A percentile compares a stretch with the other conserved stretches of the same genome.
Evolutionary conservation across 169 alveolate genomes (phyloP).

Genomic region (Eimeria maxima): DNA sequence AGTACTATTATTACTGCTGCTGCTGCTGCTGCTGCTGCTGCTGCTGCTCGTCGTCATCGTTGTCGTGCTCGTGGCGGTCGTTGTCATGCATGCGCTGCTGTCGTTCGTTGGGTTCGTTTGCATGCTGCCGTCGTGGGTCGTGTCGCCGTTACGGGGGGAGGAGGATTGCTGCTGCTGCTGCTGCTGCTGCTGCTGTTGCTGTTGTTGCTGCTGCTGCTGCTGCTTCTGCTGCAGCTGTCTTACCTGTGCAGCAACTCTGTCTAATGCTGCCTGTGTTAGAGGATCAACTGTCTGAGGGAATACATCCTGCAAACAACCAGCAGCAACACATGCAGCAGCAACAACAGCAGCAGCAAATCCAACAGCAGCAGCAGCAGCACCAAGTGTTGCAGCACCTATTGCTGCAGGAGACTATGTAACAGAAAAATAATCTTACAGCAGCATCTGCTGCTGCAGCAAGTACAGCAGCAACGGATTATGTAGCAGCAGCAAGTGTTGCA

Average conservation of each 20-base stretch:
- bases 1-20: background rate
- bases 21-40: background rate
- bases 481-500: background rate
- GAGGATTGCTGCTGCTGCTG: no score
- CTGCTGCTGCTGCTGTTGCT: background rate
- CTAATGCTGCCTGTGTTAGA: slow-evolving; percentile 45
- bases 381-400: no score
- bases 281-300: slow-evolving; percentile 51
- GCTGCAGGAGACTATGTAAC: no score
- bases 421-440: background rate
- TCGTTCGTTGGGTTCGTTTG: no score
- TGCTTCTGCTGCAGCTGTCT: slow-evolving; percentile 72
- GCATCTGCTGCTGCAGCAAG: background rate
- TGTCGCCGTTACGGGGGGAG: background rate
- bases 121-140: background rate
- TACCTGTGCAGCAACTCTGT: background rate
- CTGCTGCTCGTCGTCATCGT: no score
- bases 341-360: background rate
- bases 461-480: background rate
- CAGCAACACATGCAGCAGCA: background rate
- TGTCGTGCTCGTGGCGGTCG: no score
- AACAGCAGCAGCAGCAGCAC: no score
- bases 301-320: background rate
- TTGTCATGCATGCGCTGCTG: no score
- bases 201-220: slow-evolving; percentile 55